Evolutionary conservation across 768 basidiomycete genomes (phyloP), one percentile per base, ranked within the genome.

Genomic region (Suillus alpinus): DNA sequence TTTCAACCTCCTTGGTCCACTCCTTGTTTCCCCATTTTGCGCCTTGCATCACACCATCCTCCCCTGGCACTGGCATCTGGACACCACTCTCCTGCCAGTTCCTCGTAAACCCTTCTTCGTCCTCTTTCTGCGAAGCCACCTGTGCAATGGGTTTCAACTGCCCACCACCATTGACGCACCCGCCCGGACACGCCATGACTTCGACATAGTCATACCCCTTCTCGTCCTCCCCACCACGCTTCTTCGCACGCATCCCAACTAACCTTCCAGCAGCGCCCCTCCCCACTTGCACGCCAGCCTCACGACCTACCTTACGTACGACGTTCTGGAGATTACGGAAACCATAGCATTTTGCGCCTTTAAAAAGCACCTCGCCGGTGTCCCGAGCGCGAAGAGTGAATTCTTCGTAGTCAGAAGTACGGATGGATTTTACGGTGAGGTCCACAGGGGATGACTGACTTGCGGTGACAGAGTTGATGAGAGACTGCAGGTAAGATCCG

Each of bases 151-250:
- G 39, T 39, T 55, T 31, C 32, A 55, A 73, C 78, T 98, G 97
- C 6, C 97, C 97, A 23, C 96, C 97, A 8, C 97, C 97, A 71
- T 98, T 98, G 44, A 97, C 93, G 73, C 97, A 98, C 18, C 97
- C 97, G 0, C 90, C 88, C 0, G 97, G 97, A 77, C 97, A 99
- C 37, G 97, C 97, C 97, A 99, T 98, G 63, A 99, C 94, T 70
- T 97, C 95, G 43, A 96, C 88, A 73, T 94, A 97, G 76, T 96
- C 94, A 71, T 93, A 93, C 46, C 80, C 77, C 56, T 73, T 76
- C 57, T 81, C 80, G 12, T 73, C 76, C 56, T 73, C 74, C 41
- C 49, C 68, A 14, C 68, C 73, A 62, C 68, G 74, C 58, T 70
- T 79, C 71, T 68, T 75, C 65, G 58, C 68, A 70, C 68, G 70